Conservation (phyloP, 2,329 filamentous ascomycete genomes). For the Calonectria pauciramosa region DNA sequence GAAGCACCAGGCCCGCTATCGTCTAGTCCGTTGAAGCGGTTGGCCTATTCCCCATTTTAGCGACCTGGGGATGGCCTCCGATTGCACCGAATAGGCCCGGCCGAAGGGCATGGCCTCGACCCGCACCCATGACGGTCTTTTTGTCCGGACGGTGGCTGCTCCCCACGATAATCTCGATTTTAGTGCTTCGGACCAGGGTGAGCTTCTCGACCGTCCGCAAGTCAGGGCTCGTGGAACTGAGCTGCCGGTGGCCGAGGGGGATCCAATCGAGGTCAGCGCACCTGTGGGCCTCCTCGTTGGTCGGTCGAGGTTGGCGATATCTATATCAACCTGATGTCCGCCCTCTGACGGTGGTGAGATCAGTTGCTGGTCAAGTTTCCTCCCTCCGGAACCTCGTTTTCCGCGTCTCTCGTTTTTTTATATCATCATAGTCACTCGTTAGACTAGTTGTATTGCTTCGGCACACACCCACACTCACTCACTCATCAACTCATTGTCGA, state of each 20-base stretch:
- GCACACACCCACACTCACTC: constrained; percentile 14
- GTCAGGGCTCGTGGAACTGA: constrained; percentile 10
- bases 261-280: not conserved
- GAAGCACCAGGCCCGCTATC: not conserved
- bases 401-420: constrained; percentile 21
- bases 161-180: not conserved
- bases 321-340: constrained; percentile 12
- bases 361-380: constrained; percentile 5
- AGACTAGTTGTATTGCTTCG: constrained; percentile 4
- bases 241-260: not conserved
- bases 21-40: not conserved
- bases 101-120: not conserved
- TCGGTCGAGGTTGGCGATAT: not conserved
- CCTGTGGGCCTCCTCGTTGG: constrained; percentile 9
- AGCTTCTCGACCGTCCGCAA: not conserved
- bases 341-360: not conserved
- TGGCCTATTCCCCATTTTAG: not conserved
- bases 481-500: not conserved
- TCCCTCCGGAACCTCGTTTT: constrained; percentile 7
- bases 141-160: not conserved
- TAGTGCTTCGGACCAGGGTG: not conserved
- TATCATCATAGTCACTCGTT: constrained; percentile 19
- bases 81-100: not conserved
- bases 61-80: not conserved
- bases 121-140: not conserved